A percentile compares a stretch with the other conserved stretches of the same genome.
Evolutionary conservation across 129 eudicot species (phyloP).

Genomic region (Arctium lappa): DNA sequence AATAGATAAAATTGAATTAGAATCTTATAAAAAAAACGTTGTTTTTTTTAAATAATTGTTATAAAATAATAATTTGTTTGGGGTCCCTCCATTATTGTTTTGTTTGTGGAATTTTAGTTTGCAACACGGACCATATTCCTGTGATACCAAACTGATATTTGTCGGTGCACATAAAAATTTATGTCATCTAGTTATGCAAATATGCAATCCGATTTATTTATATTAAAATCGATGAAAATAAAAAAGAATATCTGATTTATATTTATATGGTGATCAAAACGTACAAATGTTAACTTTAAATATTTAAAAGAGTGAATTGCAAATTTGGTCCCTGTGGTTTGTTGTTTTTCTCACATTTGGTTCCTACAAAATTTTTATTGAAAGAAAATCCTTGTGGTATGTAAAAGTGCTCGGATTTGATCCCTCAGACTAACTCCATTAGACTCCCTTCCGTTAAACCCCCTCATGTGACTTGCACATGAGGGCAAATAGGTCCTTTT

Average conservation of each 20-base stretch:
- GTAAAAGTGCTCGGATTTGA: no score
- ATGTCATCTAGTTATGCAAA: neutral
- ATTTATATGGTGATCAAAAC: no score
- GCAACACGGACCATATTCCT: constrained; percentile 7
- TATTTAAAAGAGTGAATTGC: no score
- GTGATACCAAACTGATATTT: neutral
- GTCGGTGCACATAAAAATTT: neutral
- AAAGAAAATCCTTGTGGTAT: no score
- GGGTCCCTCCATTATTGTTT: constrained; percentile 1
- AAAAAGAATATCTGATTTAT: neutral
- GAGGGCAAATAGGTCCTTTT: no score
- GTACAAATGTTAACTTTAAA: no score
- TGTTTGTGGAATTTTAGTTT: neutral
- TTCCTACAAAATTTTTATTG: no score
- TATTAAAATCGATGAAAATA: neutral
- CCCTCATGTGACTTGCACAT: no score
- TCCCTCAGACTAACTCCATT: no score
- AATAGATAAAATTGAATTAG: neutral
- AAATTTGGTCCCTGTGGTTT: no score
- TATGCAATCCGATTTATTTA: neutral
- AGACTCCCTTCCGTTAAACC: no score
- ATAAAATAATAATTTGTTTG: neutral
- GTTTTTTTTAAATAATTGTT: neutral
- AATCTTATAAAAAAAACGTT: neutral
- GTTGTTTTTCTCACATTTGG: no score